Conservation (phyloP, 1,284 basidiomycete species). For the Rhodotorula sp. region DNA sequence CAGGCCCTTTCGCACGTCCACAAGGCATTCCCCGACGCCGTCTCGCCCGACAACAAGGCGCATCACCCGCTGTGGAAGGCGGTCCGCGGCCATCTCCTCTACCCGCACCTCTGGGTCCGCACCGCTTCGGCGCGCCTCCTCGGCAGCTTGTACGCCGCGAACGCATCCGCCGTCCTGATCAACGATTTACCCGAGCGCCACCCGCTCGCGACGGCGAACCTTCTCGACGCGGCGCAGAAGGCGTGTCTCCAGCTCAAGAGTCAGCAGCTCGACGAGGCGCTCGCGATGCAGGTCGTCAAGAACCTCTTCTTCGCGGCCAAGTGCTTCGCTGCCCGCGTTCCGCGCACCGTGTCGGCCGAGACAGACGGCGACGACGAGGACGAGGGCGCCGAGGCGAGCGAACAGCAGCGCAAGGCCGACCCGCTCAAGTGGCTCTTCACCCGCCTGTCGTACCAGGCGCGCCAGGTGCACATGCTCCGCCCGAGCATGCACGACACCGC, state of each 20-base stretch:
- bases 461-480: slow-evolving; percentile 54
- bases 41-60: slow-evolving; percentile 40
- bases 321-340: slow-evolving; percentile 60
- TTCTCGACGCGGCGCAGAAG: slow-evolving; percentile 74
- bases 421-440: slow-evolving; percentile 91
- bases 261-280: slow-evolving; percentile 70
- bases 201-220: slow-evolving; percentile 59
- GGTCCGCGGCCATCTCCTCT: slow-evolving; percentile 71
- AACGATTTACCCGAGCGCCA: slow-evolving; percentile 51
- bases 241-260: slow-evolving; percentile 80
- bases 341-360: slow-evolving; percentile 5
- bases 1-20: slow-evolving; percentile 67
- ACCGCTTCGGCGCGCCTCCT: slow-evolving; percentile 76
- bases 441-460: slow-evolving; percentile 82
- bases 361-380: slow-evolving; percentile 44
- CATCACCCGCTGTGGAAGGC: slow-evolving; percentile 59
- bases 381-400: slow-evolving; percentile 46
- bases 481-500: slow-evolving; percentile 50
- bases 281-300: slow-evolving; percentile 87
- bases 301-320: slow-evolving; percentile 90
- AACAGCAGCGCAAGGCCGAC: slow-evolving; percentile 54
- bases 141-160: slow-evolving; percentile 66
- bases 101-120: slow-evolving; percentile 94
- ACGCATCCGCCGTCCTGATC: slow-evolving; percentile 57
- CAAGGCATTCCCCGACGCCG: slow-evolving; percentile 60